Evolutionary conservation across 2,329 filamentous ascomycete species (phyloP).

Genomic region (Beauveria rudraprayagi): DNA sequence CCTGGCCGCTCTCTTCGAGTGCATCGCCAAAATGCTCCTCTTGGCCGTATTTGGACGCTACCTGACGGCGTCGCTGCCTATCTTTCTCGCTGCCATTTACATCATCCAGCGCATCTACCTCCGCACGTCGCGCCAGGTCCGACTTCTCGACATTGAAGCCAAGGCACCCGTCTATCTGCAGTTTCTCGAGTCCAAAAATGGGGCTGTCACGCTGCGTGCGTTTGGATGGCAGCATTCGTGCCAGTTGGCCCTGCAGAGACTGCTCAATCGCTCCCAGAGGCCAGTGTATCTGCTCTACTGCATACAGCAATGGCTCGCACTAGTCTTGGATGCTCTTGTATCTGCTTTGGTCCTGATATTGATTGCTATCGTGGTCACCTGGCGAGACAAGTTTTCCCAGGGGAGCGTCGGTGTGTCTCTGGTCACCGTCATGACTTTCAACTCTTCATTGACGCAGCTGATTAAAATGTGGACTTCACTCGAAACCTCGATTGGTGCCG

Average conservation of each 20-base stretch:
- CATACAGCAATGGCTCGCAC: constrained; percentile 41
- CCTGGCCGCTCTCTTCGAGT: not conserved
- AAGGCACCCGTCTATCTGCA: constrained; percentile 22
- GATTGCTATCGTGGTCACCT: constrained; percentile 33
- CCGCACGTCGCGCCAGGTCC: constrained; percentile 23
- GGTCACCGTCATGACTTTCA: constrained; percentile 22
- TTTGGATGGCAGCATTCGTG: constrained; percentile 22
- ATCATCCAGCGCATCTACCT: constrained; percentile 23
- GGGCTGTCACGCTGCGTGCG: constrained; percentile 24
- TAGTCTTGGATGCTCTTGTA: constrained; percentile 38
- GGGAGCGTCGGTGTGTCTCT: constrained; percentile 21
- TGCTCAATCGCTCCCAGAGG: constrained; percentile 27
- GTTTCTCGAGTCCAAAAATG: constrained; percentile 20
- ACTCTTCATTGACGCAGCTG: constrained; percentile 20
- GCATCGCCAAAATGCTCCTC: not conserved
- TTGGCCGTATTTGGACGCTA: not conserved
- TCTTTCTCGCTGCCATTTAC: constrained; percentile 31
- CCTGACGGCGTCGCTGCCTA: constrained; percentile 19
- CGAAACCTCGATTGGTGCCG: constrained; percentile 21
- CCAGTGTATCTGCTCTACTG: constrained; percentile 34
- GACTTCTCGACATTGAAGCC: constrained; percentile 23
- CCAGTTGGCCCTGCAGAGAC: constrained; percentile 12
- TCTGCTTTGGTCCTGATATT: constrained; percentile 37
- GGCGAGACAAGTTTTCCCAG: constrained; percentile 21
- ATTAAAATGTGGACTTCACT: constrained; percentile 26